These are phyloP conservation scores for Cyberlindnera mycetangii DNA, from an alignment of 805 yeast species.

Conservation along the genomic window DNA sequence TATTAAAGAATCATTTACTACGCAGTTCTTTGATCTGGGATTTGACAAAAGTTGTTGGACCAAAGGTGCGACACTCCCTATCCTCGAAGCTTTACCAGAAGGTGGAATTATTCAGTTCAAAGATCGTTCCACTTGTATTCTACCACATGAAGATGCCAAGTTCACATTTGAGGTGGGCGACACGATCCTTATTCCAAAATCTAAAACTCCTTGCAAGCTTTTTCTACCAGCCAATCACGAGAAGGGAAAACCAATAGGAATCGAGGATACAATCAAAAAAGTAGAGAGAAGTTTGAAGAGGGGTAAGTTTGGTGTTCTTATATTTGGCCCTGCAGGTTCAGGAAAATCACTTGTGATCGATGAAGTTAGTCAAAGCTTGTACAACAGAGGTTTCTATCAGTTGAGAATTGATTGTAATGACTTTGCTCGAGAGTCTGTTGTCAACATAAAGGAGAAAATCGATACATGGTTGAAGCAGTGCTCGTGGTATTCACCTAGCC, in stretches of 20 bases:
- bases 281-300: constrained; percentile 40
- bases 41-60: constrained; percentile 41
- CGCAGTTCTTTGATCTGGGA: constrained; percentile 18
- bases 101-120: constrained; percentile 62
- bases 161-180: constrained; percentile 47
- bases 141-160: constrained; percentile 34
- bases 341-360: constrained; percentile 68
- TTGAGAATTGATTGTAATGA: constrained; percentile 53
- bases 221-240: neutral
- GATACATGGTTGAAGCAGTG: constrained; percentile 46
- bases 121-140: constrained; percentile 38
- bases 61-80: constrained; percentile 50
- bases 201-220: constrained; percentile 18
- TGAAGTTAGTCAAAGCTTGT: constrained; percentile 38
- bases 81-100: constrained; percentile 44
- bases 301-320: constrained; percentile 52
- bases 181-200: constrained; percentile 32
- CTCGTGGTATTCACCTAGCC: constrained; percentile 76
- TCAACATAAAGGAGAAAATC: constrained; percentile 42
- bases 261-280: constrained; percentile 42
- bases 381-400: constrained; percentile 39
- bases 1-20: constrained; percentile 23
- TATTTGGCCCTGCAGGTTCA: constrained; percentile 76
- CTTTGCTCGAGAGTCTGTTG: constrained; percentile 52
- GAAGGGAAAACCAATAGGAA: constrained; percentile 48